Base-by-base conservation (phyloP, 2,329 filamentous ascomycete genomes). In the Sarocladium kiliense region DNA sequence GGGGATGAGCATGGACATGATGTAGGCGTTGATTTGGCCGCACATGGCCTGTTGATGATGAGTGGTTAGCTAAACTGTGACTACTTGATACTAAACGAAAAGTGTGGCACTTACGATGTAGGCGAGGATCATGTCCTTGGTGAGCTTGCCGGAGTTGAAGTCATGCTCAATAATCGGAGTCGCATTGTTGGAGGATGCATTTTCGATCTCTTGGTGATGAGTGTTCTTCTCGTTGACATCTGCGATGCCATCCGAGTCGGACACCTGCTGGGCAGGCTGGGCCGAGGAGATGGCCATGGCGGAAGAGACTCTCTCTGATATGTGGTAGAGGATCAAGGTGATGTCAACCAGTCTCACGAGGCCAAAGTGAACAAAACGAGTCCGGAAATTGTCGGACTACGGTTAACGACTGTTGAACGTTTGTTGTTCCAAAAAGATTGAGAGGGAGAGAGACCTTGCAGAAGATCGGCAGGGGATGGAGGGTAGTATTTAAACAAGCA, bases 1-100 rank as follows among this genome's bases (percentile, higher is more conserved):
- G 9, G 68, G 68, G 53, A 69, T 69, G 44, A 69, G 61, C 51
- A 70, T 61, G n/a, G 65, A 67, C 59, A 70, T 66, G 41, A 71
- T 64, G 58, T 69, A 70, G 34, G 66, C 65, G 58, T 69, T 67
- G 57, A 57, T 58, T 36, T 55, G 57, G 25, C 55, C 56, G 56
- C 53, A 55, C 36, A 57, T 55, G 37, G 56, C 56, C 56, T 32
- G 30, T 14, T 12, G 16, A 53, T 14, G 32, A n/a, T 36, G n/a
- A n/a, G n/a, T n/a, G n/a, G n/a, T n/a, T n/a, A n/a, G n/a, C n/a
- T n/a, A n/a, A n/a, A n/a, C n/a, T n/a, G n/a, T n/a, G n/a, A n/a
- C n/a, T n/a, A n/a, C n/a, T n/a, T n/a, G n/a, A n/a, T n/a, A n/a
- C n/a, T n/a, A n/a, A n/a, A n/a, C n/a, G n/a, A n/a, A n/a, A n/a